A percentile compares a stretch with the other conserved stretches of the same genome.
phyloP scores from a whole-genome alignment of 2,329 filamentous ascomycete species.

The Coniochaeta sp. region DNA sequence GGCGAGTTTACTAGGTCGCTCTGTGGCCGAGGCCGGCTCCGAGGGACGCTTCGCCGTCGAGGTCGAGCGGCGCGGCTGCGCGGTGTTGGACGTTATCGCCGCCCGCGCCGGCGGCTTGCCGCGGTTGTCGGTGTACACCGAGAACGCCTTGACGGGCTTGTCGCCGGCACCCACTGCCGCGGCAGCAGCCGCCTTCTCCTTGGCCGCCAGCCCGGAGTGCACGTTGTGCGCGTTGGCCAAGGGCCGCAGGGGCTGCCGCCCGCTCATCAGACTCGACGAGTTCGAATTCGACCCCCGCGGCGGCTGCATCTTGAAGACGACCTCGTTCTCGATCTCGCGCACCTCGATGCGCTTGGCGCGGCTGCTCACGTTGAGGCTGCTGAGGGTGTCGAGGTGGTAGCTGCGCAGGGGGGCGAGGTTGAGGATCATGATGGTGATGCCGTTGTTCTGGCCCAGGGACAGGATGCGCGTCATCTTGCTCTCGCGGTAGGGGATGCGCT shows the following conservation, averaged over 20 bases:
- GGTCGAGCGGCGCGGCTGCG: neutral
- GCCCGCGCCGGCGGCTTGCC: constrained; percentile 29
- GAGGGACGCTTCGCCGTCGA: constrained; percentile 22
- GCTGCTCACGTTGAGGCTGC: constrained; percentile 90
- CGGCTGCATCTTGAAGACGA: constrained; percentile 73
- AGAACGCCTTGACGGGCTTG: constrained; percentile 78
- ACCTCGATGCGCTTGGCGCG: constrained; percentile 95
- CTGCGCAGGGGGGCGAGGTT: constrained; percentile 87
- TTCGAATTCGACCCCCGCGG: constrained; percentile 33
- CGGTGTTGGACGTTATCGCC: neutral
- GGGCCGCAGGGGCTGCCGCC: constrained; percentile 72
- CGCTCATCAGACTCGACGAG: constrained; percentile 22
- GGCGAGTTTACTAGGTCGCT: constrained; percentile 41
- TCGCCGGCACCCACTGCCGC: constrained; percentile 43
- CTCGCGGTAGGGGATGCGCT: constrained; percentile 84
- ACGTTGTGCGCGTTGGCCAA: constrained; percentile 70
- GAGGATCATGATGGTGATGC: constrained; percentile 92
- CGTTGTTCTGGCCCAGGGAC: constrained; percentile 88
- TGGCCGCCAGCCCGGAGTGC: constrained; percentile 49
- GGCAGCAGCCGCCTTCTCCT: constrained; percentile 21
- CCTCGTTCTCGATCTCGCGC: constrained; percentile 90
- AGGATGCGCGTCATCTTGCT: constrained; percentile 97
- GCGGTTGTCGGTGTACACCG: constrained; percentile 81
- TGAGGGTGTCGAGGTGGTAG: constrained; percentile 89
- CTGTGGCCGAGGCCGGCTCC: constrained; percentile 28